Evolutionary conservation across 148 eudicot genomes (phyloP).

Genomic region (Mesembryanthemum crystallinum): DNA sequence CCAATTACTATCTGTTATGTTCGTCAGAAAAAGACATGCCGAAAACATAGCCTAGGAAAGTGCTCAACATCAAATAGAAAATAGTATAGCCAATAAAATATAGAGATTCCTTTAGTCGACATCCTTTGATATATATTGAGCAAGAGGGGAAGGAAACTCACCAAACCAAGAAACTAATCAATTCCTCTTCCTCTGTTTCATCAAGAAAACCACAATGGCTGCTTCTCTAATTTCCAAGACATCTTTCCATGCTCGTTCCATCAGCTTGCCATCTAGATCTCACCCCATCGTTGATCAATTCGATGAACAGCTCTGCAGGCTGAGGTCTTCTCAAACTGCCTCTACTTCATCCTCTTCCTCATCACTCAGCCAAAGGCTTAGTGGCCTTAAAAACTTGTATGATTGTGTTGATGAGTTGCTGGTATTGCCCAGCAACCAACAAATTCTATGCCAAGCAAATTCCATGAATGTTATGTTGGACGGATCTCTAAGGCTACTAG

Average conservation of each 20-base stretch:
- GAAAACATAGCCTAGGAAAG: too few species aligned
- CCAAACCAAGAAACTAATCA: constrained; percentile 2
- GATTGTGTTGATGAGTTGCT: constrained; percentile 32
- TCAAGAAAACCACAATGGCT: not conserved
- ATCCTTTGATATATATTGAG: constrained; percentile 15
- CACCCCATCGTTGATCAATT: constrained; percentile 16
- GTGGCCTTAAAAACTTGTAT: constrained; percentile 21
- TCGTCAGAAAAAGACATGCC: too few species aligned
- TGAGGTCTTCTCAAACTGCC: constrained; percentile 32
- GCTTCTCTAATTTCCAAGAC: constrained; percentile 3
- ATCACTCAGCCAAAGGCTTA: constrained; percentile 20
- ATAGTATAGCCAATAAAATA: too few species aligned
- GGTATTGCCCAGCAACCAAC: constrained; percentile 15
- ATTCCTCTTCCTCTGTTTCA: not conserved
- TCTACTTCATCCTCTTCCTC: constrained; percentile 32
- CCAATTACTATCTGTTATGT: too few species aligned
- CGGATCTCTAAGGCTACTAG: constrained; percentile 36
- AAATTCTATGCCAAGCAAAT: not conserved
- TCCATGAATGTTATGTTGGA: constrained; percentile 25
- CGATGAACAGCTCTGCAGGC: constrained; percentile 21
- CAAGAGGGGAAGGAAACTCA: not conserved
- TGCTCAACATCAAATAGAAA: not conserved
- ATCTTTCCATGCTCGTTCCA: constrained; percentile 30
- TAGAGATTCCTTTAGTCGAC: constrained; percentile 26
- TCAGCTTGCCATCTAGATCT: constrained; percentile 28